Conservation (phyloP, 495 filamentous ascomycete genomes). For the Pyronema omphalodes region DNA sequence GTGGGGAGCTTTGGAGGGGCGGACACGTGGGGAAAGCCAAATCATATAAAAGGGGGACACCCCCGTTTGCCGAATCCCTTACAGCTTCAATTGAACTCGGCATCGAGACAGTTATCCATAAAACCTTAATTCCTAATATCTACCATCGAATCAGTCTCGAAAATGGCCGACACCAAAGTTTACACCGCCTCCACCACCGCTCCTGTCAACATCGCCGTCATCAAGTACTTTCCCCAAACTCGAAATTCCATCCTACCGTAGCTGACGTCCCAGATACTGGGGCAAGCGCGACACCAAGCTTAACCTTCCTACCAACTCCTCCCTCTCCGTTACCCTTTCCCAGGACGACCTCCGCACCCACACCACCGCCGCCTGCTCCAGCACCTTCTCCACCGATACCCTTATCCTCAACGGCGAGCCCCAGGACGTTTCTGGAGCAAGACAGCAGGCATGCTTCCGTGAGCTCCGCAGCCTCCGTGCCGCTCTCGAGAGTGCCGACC, state of each 20-base stretch:
- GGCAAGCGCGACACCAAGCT: slow-evolving; percentile 83
- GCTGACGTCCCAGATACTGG: slow-evolving; percentile 57
- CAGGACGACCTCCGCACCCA: slow-evolving; percentile 86
- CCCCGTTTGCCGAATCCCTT: background rate
- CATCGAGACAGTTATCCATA: too few species aligned
- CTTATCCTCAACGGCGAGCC: slow-evolving; percentile 67
- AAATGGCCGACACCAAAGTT: slow-evolving; percentile 38
- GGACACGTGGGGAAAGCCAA: background rate
- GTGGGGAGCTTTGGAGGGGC: background rate
- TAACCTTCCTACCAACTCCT: slow-evolving; percentile 94
- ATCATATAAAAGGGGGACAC: too few species aligned
- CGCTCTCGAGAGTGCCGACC: slow-evolving; percentile 48
- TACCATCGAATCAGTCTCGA: background rate
- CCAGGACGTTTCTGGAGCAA: slow-evolving; percentile 69
- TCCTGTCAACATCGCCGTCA: slow-evolving; percentile 96
- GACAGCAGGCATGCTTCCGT: slow-evolving; percentile 78
- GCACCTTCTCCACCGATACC: slow-evolving; percentile 53
- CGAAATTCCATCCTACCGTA: slow-evolving; percentile 1
- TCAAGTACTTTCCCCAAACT: slow-evolving; percentile 48
- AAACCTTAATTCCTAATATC: too few species aligned
- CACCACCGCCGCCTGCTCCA: slow-evolving; percentile 84
- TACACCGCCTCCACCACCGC: slow-evolving; percentile 89
- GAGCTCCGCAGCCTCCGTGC: slow-evolving; percentile 61
- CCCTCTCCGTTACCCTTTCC: slow-evolving; percentile 85
- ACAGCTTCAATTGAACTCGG: too few species aligned